Evolutionary conservation across 176 grass and related monocot species (phyloP), one percentile per base, ranked within the genome.

Genomic region (Triticum timopheevii): DNA sequence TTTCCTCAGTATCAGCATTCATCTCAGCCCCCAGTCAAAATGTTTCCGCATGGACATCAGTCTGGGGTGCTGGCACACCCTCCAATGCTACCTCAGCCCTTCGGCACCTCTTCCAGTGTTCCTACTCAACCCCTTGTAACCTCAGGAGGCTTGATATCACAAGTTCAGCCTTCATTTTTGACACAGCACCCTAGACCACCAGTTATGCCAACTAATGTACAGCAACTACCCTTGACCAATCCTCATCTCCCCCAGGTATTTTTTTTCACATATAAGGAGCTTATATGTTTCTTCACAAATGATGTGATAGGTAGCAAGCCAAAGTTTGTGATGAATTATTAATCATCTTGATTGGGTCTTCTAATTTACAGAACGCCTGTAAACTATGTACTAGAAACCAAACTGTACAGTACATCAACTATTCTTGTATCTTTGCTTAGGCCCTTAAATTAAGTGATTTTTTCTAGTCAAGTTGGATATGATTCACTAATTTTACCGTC

Each of bases 211-310:
- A 25, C 83, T 65, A 80, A 75, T 65, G 36, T 94, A 42, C 94
- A 93, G 33, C 86, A 88, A 65, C 76, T 81, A 79, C 85, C 67
- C 56, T 77, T 90, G 72, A 42, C 81, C 13, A 87, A 89, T 42
- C 86, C 79, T 88, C 86, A 85, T 86, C 38, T 69, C n/a, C 44
- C 93, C 78, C 93, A 96, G 93, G 96, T 92, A 92, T 76, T 76
- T 62, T 85, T 87, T 62, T 72, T 72, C 62, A 38, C 58, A 76
- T 65, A 4, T 47, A 64, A 86, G 16, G 47, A 40, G 9, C 28
- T 38, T 69, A 15, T 69, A 15, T 76, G 45, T 4, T 61, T 80
- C 38, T 84, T 76, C 47, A 61, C 39, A 47, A 74, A 80, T 30
- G n/a, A 2, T 80, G 38, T 4, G 8, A 28, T 79, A 16, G 20